Base-by-base conservation (phyloP, 331 rosid genomes). In the Cydonia oblonga region DNA sequence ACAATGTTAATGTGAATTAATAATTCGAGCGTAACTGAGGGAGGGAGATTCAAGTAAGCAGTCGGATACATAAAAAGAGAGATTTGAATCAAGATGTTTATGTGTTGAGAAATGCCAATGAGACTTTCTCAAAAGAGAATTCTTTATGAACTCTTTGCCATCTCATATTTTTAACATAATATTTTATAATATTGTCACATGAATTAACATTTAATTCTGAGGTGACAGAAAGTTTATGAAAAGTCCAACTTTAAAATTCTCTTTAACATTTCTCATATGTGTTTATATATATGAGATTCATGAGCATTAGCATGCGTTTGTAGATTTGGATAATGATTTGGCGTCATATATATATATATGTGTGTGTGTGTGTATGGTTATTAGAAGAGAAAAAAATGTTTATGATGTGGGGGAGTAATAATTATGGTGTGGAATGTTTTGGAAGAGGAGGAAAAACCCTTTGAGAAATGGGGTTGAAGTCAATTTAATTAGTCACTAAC, bases 401-500 rank as follows among this genome's bases (percentile, higher is more conserved):
- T 19, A 49, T 49, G 54, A 10, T 77, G 75, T 51, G 69, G 84
- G 54, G 67, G 54, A 71, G 71, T 62, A 74, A 62, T 78, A 69
- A 71, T 79, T 65, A 63, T 51, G 71, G 52, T n/a, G 68, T 56
- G 60, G 54, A 67, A 66, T 56, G 70, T 52, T 20, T 20, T 62
- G 53, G 24, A 52, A 62, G 6, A 63, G 57, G 32, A 54, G 24
- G 40, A 33, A 24, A 64, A 68, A 49, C 7, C 33, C 38, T 18
- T 59, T 49, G 69, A 52, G 66, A 64, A 79, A 49, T 68, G 38
- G 75, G 62, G 59, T 44, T 65, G 66, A 75, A 69, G 84, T 87
- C 89, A 82, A 86, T 59, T 59, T 79, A 33, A 22, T 71, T 16
- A 20, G 60, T 22, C 26, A 9, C 80, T 75, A 78, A 75, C 70